Conservation (phyloP, 805 yeast species). For the Priceomyces carsonii region DNA sequence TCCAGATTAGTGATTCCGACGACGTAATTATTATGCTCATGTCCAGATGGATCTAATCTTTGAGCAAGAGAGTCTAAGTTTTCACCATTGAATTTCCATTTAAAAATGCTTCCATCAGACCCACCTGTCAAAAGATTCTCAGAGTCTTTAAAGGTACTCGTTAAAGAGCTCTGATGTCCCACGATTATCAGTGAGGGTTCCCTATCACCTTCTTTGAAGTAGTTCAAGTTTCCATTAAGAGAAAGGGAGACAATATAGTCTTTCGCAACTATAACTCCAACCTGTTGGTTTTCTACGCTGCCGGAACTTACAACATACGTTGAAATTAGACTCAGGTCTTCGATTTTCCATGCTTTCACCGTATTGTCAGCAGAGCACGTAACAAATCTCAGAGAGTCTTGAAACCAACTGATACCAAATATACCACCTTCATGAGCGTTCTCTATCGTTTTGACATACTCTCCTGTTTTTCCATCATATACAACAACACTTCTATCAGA, state of each 20-base stretch:
- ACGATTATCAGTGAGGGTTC: constrained; percentile 43
- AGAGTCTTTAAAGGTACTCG: constrained; percentile 47
- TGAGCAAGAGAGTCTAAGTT: constrained; percentile 29
- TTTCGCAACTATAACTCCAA: constrained; percentile 74
- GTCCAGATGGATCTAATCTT: constrained; percentile 29
- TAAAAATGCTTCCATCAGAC: constrained; percentile 72
- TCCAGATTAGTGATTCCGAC: constrained; percentile 45
- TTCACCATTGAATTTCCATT: constrained; percentile 49
- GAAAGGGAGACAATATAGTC: constrained; percentile 66
- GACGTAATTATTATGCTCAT: constrained; percentile 66
- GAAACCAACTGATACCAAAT: constrained; percentile 73
- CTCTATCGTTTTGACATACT: constrained; percentile 52
- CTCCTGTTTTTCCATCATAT: constrained; percentile 90
- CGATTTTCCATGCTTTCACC: constrained; percentile 64
- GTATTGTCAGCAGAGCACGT: constrained; percentile 85
- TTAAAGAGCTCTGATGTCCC: constrained; percentile 85
- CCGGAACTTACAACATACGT: constrained; percentile 49
- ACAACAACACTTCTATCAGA: constrained; percentile 75
- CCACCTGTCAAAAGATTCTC: constrained; percentile 61
- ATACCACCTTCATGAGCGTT: constrained; percentile 76
- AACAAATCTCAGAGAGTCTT: constrained; percentile 56
- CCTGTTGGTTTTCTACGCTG: constrained; percentile 64
- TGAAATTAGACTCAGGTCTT: constrained; percentile 33
- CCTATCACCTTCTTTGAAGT: constrained; percentile 43
- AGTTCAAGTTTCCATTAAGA: constrained; percentile 68